A percentile compares a stretch with the other conserved stretches of the same genome.
Evolutionary conservation across 2,329 filamentous ascomycete species (phyloP).

Genomic region (Stagonosporopsis chrysanthemi): DNA sequence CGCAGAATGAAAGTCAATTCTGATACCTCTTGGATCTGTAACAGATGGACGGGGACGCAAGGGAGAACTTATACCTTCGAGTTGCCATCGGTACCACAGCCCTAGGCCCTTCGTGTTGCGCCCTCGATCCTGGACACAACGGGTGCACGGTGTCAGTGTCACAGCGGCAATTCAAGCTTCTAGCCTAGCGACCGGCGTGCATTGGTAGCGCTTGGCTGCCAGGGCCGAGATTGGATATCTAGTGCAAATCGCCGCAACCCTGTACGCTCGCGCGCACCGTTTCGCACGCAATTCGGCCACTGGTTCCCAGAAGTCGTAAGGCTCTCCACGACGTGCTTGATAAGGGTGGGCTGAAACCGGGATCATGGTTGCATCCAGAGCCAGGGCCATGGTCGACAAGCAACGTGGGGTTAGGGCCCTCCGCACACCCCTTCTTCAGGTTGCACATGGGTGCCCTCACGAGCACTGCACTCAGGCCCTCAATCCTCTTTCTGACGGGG

Average conservation of each 20-base stretch:
- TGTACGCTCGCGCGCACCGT: constrained; percentile 21
- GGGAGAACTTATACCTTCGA: constrained; percentile 37
- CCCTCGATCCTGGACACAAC: constrained; percentile 24
- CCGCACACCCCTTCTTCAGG: constrained; percentile 5
- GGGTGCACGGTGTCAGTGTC: constrained; percentile 22
- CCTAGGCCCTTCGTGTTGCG: constrained; percentile 20
- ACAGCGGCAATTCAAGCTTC: constrained; percentile 19
- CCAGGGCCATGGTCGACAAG: constrained; percentile 18
- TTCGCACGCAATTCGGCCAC: constrained; percentile 24
- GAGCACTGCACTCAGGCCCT: neutral
- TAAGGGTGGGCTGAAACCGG: constrained; percentile 30
- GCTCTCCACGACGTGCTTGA: constrained; percentile 25
- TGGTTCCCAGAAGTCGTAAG: constrained; percentile 25
- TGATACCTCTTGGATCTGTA: constrained; percentile 22
- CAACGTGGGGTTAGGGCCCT: constrained; percentile 27
- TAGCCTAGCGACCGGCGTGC: constrained; percentile 29
- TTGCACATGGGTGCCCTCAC: constrained; percentile 7
- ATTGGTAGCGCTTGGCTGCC: constrained; percentile 22
- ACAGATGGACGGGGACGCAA: constrained; percentile 27
- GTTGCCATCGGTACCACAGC: constrained; percentile 22
- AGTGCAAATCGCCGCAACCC: constrained; percentile 26
- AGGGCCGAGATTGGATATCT: constrained; percentile 29
- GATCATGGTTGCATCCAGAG: constrained; percentile 20
- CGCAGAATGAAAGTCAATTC: constrained; percentile 28
- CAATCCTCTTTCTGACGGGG: too few relatives aligned